phyloP scores from a whole-genome alignment of 768 basidiomycete genomes.

The Fomitopsis serialis region DNA sequence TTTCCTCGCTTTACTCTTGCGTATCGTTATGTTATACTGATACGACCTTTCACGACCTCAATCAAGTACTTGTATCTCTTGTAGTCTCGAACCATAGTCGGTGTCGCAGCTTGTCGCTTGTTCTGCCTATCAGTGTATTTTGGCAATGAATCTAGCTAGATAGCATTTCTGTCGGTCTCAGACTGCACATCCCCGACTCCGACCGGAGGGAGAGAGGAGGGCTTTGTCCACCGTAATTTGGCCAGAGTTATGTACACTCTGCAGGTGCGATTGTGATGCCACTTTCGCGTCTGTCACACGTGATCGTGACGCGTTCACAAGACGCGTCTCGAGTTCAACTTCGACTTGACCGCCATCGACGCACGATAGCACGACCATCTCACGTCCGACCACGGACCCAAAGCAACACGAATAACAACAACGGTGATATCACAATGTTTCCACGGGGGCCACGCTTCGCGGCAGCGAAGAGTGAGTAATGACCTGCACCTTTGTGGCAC shows the following conservation, averaged over 20 bases:
- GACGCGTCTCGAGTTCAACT: not conserved
- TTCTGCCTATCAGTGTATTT: not conserved
- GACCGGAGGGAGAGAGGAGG: too few relatives aligned
- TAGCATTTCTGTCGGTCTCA: too few relatives aligned
- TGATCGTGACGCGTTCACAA: not conserved
- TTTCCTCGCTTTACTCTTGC: not conserved
- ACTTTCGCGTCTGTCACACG: not conserved
- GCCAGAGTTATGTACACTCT: too few relatives aligned
- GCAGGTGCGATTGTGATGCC: not conserved
- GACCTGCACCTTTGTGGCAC: not conserved
- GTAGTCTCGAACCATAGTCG: not conserved
- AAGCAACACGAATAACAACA: too few relatives aligned
- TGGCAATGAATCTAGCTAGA: not conserved
- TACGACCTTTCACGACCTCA: not conserved
- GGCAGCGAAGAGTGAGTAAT: constrained; percentile 10
- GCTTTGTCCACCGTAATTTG: too few relatives aligned
- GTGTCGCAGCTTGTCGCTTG: not conserved
- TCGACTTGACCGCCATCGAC: not conserved
- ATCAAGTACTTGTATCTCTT: not conserved
- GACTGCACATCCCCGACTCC: too few relatives aligned
- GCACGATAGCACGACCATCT: not conserved
- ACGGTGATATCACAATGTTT: constrained; percentile 42
- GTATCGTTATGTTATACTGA: not conserved
- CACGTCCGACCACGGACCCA: not conserved
- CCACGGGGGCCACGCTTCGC: constrained; percentile 43